A percentile compares a stretch with the other conserved stretches of the same genome.
These are phyloP conservation scores for Salix koriyanagi DNA, from an alignment of 345 rosid species.

Conservation along the genomic window DNA sequence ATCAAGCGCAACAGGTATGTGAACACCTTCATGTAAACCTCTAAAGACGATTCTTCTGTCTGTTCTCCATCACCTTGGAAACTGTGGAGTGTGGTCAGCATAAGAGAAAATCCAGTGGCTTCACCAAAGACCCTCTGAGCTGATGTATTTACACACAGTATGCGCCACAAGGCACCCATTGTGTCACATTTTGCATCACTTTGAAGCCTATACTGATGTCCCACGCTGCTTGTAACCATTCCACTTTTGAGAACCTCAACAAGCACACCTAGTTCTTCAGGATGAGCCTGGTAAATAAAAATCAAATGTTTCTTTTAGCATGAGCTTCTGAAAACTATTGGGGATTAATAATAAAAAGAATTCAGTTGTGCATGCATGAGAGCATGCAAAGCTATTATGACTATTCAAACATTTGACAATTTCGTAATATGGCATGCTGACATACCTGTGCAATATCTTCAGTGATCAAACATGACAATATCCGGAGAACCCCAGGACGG, in stretches of 20 bases:
- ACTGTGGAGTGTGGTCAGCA: constrained; percentile 83
- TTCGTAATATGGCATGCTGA: neutral
- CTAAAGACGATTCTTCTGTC: constrained; percentile 50
- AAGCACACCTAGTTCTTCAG: constrained; percentile 83
- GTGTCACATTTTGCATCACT: constrained; percentile 94
- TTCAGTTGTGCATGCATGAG: neutral
- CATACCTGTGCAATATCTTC: constrained; percentile 86
- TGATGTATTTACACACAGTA: constrained; percentile 74
- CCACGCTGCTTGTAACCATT: constrained; percentile 84
- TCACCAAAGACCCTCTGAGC: constrained; percentile 94
- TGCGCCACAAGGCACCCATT: constrained; percentile 96
- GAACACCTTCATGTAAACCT: constrained; percentile 61
- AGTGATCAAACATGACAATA: constrained; percentile 85
- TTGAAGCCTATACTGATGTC: constrained; percentile 84
- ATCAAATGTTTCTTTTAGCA: neutral
- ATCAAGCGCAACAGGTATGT: constrained; percentile 80
- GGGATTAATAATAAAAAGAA: neutral
- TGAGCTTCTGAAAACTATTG: neutral
- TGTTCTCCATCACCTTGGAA: constrained; percentile 68
- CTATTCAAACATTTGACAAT: constrained; percentile 1
- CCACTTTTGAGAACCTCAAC: constrained; percentile 96
- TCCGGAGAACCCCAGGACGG: constrained; percentile 85
- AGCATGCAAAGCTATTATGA: constrained; percentile 1
- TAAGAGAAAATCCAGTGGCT: constrained; percentile 95
- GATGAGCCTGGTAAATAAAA: constrained; percentile 59